A percentile compares a stretch with the other conserved stretches of the same genome.
These are phyloP conservation scores for Mortierella sp. DNA, from an alignment of 371 early-diverging fungal species.

Conservation along the genomic window DNA sequence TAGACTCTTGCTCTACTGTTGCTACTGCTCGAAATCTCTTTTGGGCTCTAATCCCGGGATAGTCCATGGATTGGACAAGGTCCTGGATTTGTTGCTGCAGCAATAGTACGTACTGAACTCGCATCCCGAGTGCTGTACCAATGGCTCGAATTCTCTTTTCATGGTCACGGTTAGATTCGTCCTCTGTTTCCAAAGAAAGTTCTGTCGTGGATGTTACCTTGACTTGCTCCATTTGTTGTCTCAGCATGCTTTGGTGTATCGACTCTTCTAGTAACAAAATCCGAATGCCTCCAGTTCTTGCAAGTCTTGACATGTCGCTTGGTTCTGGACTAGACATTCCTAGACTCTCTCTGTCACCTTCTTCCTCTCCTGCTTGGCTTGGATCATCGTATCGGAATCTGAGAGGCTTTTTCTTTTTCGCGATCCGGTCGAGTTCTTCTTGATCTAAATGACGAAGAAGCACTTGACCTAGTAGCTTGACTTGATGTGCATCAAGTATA, in stretches of 20 bases:
- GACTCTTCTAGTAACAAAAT: constrained; percentile 38
- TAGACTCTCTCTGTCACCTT: not conserved
- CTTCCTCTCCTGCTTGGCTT: not conserved
- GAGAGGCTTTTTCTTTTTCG: constrained; percentile 42
- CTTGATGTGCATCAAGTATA: constrained; percentile 25
- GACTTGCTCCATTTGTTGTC: not conserved
- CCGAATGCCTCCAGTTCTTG: constrained; percentile 32
- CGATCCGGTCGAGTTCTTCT: constrained; percentile 33
- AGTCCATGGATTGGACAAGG: constrained; percentile 33
- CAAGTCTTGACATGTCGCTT: constrained; percentile 22
- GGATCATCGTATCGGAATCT: constrained; percentile 24
- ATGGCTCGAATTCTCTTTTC: constrained; percentile 1
- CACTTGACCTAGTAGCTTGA: constrained; percentile 28
- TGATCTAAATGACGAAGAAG: constrained; percentile 48
- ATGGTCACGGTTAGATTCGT: not conserved
- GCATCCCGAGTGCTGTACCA: constrained; percentile 11
- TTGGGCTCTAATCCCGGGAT: not conserved
- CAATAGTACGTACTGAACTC: constrained; percentile 25
- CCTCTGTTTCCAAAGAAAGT: not conserved
- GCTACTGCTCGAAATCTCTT: not conserved
- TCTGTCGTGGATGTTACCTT: not conserved
- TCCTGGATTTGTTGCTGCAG: constrained; percentile 49
- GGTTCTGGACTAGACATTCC: not conserved
- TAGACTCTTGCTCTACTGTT: not conserved
- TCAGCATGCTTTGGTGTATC: constrained; percentile 16